Evolutionary conservation across 768 basidiomycete genomes (phyloP), one percentile per base, ranked within the genome.

Genomic region (Coprinopsis strossmayeri): DNA sequence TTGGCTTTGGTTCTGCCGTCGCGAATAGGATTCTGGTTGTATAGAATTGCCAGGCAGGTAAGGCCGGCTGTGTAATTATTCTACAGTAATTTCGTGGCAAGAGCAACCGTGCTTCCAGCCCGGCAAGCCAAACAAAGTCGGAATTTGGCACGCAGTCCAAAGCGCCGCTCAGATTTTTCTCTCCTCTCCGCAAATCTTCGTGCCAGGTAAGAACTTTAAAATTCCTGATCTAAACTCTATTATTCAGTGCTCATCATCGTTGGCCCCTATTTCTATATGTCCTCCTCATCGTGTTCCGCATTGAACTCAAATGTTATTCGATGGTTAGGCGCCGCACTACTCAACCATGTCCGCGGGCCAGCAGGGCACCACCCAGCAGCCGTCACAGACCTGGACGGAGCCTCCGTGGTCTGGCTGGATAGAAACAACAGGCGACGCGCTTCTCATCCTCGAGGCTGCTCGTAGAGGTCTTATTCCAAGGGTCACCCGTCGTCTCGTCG

Each of bases 401-500:
- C 91, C 91, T 0, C 92, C 91, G 1, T 94, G 89, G 84, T 82
- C 81, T 10, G 94, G 94, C 17, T 96, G 87, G 81, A 91, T 97
- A 71, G 91, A 93, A 63, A 89, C 91, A 2, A 96, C 94, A 0
- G 85, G 87, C 57, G 94, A 97, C 68, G 92, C 93, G 5, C 78
- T 97, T n/a, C 82, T 97, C 62, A 87, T 97, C 64, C 88, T 97
- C 61, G 94, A 98, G 61, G 94, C 93, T 5, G 92, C 92, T 32
- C 77, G 87, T 42, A 76, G 87, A 26, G 92, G 92, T 21, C 78
- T 93, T 57, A 92, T 96, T 30, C 93, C 93, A 7, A 77, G 91
- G 49, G 90, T 98, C 20, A 94, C 92, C 27, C 80, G 94, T 34
- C 81, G 94, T 34, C 79, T 98, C 44, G 89, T 92, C 53, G 94